These are phyloP conservation scores for Bipolaris sorokiniana DNA, from an alignment of 2,329 filamentous ascomycete genomes.

Conservation along the genomic window DNA sequence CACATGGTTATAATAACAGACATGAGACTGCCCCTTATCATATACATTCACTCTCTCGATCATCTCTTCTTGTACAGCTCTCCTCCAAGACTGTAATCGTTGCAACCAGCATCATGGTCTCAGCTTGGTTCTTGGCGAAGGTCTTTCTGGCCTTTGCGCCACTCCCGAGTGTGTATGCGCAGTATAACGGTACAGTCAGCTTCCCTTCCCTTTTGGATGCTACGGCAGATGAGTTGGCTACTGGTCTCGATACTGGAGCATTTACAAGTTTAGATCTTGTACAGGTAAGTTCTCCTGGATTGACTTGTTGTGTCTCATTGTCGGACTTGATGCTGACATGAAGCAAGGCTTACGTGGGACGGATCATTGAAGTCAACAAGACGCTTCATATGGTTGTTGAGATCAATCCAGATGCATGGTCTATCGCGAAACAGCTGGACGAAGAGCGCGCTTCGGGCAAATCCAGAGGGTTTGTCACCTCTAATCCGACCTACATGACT, in stretches of 20 bases:
- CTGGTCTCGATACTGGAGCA: constrained; percentile 56
- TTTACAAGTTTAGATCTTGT: constrained; percentile 66
- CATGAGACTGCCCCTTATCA: neutral
- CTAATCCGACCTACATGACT: neutral
- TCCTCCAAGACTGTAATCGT: neutral
- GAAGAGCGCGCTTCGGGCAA: constrained; percentile 56
- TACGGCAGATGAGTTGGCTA: constrained; percentile 58
- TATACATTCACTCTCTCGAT: neutral
- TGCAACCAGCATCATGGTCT: constrained; percentile 28
- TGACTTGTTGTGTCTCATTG: neutral
- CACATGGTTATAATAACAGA: constrained; percentile 26
- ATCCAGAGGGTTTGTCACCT: constrained; percentile 50
- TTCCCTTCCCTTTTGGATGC: constrained; percentile 57
- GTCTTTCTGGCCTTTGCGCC: constrained; percentile 30
- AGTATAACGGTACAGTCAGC: constrained; percentile 14
- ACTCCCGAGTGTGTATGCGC: constrained; percentile 22
- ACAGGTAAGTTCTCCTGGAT: constrained; percentile 17
- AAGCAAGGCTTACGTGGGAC: constrained; percentile 56
- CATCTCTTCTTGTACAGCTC: neutral
- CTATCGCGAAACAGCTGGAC: constrained; percentile 58
- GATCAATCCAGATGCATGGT: constrained; percentile 61
- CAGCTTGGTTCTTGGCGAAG: constrained; percentile 24
- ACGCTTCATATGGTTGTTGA: constrained; percentile 61
- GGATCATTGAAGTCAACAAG: constrained; percentile 61
- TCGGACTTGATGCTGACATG: constrained; percentile 5